These are phyloP conservation scores for Penicillium argentinense DNA, from an alignment of 495 filamentous ascomycete genomes.

Conservation along the genomic window DNA sequence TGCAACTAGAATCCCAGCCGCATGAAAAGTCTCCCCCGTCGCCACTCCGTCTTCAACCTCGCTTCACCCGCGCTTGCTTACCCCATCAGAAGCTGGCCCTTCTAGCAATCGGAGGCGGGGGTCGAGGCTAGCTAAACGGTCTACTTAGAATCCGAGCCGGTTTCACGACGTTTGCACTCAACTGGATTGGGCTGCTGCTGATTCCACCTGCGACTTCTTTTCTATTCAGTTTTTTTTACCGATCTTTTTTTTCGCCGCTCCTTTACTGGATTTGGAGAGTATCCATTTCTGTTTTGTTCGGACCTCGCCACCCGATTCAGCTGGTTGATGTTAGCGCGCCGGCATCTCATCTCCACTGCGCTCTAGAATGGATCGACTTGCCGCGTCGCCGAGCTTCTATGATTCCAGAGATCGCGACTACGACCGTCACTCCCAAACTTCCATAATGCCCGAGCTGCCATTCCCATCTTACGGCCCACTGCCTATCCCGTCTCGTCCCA, in stretches of 20 bases:
- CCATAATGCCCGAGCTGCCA: constrained; percentile 32
- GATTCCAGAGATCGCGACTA: constrained; percentile 44
- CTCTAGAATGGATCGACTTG: constrained; percentile 57
- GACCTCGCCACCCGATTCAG: constrained; percentile 3
- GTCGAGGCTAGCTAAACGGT: constrained; percentile 19
- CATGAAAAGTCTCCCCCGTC: constrained; percentile 10
- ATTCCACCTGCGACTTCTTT: constrained; percentile 10
- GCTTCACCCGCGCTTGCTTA: constrained; percentile 11
- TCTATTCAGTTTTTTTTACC: background rate
- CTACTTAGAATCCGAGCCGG: constrained; percentile 24
- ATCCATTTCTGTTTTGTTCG: constrained; percentile 2
- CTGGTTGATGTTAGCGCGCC: constrained; percentile 16
- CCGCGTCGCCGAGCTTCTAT: constrained; percentile 54
- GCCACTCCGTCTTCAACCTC: background rate
- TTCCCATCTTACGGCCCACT: constrained; percentile 50
- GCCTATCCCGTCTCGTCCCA: constrained; percentile 54
- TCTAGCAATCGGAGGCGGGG: constrained; percentile 18
- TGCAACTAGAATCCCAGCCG: constrained; percentile 20
- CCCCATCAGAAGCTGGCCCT: constrained; percentile 25
- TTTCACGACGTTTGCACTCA: constrained; percentile 27
- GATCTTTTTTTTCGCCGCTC: background rate
- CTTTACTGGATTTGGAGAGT: background rate
- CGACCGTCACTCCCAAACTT: constrained; percentile 20
- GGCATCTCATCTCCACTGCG: constrained; percentile 24
- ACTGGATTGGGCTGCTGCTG: constrained; percentile 31